A percentile compares a stretch with the other conserved stretches of the same genome.
Evolutionary conservation across 345 rosid species (phyloP).

Genomic region (Rhodomyrtus tomentosa): DNA sequence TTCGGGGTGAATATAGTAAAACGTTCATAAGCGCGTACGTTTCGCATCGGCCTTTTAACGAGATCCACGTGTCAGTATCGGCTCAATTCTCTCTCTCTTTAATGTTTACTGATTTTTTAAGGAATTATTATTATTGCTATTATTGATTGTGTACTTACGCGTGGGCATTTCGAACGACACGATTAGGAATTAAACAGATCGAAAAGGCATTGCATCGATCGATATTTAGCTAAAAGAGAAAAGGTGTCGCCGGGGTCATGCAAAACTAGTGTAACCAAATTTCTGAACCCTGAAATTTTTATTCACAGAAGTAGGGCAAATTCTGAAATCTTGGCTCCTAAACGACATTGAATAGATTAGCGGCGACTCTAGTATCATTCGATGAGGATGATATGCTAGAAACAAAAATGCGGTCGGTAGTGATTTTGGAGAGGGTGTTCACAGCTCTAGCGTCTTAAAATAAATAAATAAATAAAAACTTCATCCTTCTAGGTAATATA

Average conservation of each 20-base stretch:
- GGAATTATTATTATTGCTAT: neutral
- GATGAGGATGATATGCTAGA: neutral
- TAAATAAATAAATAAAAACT: too few relatives aligned
- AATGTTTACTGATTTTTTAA: neutral
- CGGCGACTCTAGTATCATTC: neutral
- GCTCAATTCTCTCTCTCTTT: neutral
- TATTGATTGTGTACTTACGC: neutral
- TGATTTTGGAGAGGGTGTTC: neutral
- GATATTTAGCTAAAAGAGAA: neutral
- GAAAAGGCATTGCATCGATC: neutral
- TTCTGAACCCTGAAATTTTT: rapidly evolving
- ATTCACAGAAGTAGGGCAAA: neutral
- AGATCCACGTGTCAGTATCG: neutral
- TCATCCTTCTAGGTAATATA: neutral
- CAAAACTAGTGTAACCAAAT: neutral
- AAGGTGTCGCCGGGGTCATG: neutral
- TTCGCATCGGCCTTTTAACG: neutral
- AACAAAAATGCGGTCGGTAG: neutral
- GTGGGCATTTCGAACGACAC: neutral
- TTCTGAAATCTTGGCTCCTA: neutral
- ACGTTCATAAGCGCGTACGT: neutral
- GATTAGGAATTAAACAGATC: neutral
- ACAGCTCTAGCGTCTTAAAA: neutral
- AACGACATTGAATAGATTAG: neutral
- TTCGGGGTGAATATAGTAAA: neutral